Percentiles rank a stretch among this genome's conserved stretches.
Evolutionary conservation across 768 basidiomycete species (phyloP).

Genomic region (Rhizopogon vesiculosus): DNA sequence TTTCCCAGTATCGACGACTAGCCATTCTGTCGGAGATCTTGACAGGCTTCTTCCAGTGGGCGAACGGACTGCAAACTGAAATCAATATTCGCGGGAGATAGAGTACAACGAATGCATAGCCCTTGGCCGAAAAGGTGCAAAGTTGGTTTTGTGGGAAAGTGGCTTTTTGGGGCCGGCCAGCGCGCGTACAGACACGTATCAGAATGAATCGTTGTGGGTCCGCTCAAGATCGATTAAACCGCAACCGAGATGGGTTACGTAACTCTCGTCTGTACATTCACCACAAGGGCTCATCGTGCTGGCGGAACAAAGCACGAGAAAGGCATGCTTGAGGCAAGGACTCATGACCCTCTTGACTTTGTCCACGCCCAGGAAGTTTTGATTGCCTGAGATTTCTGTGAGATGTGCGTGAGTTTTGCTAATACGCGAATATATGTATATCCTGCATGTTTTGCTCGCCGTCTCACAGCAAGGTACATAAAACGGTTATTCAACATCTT

Average conservation of each 20-base stretch:
- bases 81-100: conserved; percentile 34
- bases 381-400: conserved; percentile 27
- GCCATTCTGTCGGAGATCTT: conserved; percentile 33
- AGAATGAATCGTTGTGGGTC: conserved; percentile 26
- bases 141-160: conserved; percentile 26
- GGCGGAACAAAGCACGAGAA: conserved; percentile 25
- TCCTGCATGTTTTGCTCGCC: conserved; percentile 19
- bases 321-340: conserved; percentile 23
- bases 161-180: conserved; percentile 15
- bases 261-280: conserved; percentile 20
- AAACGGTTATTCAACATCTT: conserved; percentile 18
- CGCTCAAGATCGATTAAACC: conserved; percentile 34
- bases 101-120: conserved; percentile 26
- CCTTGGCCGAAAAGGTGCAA: conserved; percentile 28
- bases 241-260: conserved; percentile 32
- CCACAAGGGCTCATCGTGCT: conserved; percentile 26
- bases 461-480: conserved; percentile 18
- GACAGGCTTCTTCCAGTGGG: conserved; percentile 25
- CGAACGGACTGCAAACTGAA: conserved; percentile 15
- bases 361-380: conserved; percentile 15
- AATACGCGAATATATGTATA: conserved; percentile 13
- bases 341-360: conserved; percentile 25
- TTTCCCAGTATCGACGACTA: conserved; percentile 31
- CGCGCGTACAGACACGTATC: conserved; percentile 24
- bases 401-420: conserved; percentile 8